Conservation (phyloP, 257 asterid genomes). For the Thymus quinquecostatus region DNA sequence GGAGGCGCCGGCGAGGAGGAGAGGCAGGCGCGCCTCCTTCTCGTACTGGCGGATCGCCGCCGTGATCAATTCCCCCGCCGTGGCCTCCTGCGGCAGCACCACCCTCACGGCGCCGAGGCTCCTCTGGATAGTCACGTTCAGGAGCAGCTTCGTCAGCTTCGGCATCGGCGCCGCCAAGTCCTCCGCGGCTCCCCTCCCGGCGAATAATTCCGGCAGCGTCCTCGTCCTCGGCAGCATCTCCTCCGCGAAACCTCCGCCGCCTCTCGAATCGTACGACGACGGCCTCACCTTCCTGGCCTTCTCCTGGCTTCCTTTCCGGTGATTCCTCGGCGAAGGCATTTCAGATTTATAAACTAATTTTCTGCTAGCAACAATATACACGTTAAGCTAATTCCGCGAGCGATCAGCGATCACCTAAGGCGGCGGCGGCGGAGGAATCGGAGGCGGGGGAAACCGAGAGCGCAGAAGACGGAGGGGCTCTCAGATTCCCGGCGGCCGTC, state of each 20-base stretch:
- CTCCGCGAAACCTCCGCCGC: slow-evolving; percentile 27
- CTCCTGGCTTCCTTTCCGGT: slow-evolving; percentile 56
- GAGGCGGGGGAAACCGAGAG: slow-evolving; percentile 51
- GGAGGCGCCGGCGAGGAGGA: slow-evolving; percentile 39
- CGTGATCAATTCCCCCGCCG: slow-evolving; percentile 71
- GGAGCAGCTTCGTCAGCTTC: slow-evolving; percentile 67
- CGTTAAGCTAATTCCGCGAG: neutral
- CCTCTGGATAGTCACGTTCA: slow-evolving; percentile 84
- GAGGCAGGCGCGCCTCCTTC: slow-evolving; percentile 74
- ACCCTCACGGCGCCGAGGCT: slow-evolving; percentile 80
- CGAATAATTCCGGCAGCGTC: slow-evolving; percentile 70
- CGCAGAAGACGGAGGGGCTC: slow-evolving; percentile 38
- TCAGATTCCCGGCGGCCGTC: slow-evolving; percentile 48
- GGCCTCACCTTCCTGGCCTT: slow-evolving; percentile 57
- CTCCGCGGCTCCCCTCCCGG: slow-evolving; percentile 28
- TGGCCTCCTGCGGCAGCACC: slow-evolving; percentile 66
- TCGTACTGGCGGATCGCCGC: slow-evolving; percentile 68
- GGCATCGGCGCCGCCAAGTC: slow-evolving; percentile 37
- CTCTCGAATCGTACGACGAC: slow-evolving; percentile 65
- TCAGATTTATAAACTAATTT: neutral
- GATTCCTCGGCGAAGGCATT: slow-evolving; percentile 74
- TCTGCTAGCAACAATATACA: neutral
- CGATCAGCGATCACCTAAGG: slow-evolving; percentile 31
- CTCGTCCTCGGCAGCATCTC: slow-evolving; percentile 59
- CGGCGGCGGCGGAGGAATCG: slow-evolving; percentile 54